Evolutionary conservation across 2,329 filamentous ascomycete genomes (phyloP).

Genomic region (Metarhizium brunneum): DNA sequence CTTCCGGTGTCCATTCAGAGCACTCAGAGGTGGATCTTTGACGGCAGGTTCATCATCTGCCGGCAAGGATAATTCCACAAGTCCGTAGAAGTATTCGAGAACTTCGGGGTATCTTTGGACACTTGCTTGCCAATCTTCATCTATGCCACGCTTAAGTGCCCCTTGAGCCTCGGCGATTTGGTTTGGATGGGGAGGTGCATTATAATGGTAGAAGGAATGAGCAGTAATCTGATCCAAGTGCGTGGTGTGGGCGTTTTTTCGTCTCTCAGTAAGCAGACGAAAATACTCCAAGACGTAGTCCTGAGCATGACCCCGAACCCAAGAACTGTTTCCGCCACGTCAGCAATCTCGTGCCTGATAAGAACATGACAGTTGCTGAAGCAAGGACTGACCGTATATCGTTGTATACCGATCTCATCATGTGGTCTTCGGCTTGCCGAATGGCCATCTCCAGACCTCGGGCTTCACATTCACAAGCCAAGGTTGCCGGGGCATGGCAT

Average conservation of each 20-base stretch:
- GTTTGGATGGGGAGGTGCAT: slow-evolving; percentile 46
- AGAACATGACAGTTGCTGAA: not conserved
- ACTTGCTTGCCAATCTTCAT: slow-evolving; percentile 68
- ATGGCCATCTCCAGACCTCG: slow-evolving; percentile 55
- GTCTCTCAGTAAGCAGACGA: slow-evolving; percentile 48
- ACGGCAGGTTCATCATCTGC: slow-evolving; percentile 50
- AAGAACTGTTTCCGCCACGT: slow-evolving; percentile 33
- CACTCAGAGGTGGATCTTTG: slow-evolving; percentile 50
- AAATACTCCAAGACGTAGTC: slow-evolving; percentile 62
- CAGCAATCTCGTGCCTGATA: slow-evolving; percentile 5
- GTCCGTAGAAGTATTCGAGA: slow-evolving; percentile 69
- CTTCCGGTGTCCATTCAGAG: slow-evolving; percentile 40
- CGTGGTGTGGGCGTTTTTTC: slow-evolving; percentile 45
- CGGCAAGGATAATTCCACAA: slow-evolving; percentile 59
- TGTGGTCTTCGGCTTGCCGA: slow-evolving; percentile 51
- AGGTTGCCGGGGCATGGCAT: slow-evolving; percentile 48
- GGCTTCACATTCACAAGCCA: slow-evolving; percentile 56
- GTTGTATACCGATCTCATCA: slow-evolving; percentile 54
- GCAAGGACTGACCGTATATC: slow-evolving; percentile 48
- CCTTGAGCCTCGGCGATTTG: slow-evolving; percentile 57
- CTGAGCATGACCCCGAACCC: slow-evolving; percentile 57
- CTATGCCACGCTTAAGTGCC: slow-evolving; percentile 62
- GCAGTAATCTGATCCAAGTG: slow-evolving; percentile 47
- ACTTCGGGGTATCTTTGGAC: slow-evolving; percentile 73
- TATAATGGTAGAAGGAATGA: slow-evolving; percentile 49